Conservation (phyloP, 2,329 filamentous ascomycete species). For the Tolypocladium pustulatum region DNA sequence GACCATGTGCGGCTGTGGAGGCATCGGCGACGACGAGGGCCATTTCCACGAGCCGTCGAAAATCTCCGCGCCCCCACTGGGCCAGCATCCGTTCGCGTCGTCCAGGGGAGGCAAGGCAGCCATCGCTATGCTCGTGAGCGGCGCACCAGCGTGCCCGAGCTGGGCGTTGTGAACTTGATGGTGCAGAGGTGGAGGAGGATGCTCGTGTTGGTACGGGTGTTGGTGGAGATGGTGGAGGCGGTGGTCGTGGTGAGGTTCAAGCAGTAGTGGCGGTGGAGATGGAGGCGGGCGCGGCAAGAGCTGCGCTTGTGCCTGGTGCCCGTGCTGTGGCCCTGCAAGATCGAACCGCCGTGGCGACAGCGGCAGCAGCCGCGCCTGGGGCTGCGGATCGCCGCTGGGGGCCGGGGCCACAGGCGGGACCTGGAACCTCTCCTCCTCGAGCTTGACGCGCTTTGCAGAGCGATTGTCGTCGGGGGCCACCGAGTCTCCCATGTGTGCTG, state of each 20-base stretch:
- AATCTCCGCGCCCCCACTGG: background rate
- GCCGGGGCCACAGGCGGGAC: background rate
- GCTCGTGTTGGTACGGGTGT: background rate
- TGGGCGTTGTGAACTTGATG: background rate
- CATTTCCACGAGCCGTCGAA: constrained; percentile 5
- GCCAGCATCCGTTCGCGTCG: background rate
- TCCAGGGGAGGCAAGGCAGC: background rate
- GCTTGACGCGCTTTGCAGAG: constrained; percentile 13
- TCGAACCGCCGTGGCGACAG: background rate
- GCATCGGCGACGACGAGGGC: constrained; percentile 1
- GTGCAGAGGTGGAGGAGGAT: background rate
- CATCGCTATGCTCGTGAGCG: background rate
- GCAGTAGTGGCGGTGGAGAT: background rate
- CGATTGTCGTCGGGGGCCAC: constrained; percentile 6
- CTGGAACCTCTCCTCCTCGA: constrained; percentile 1
- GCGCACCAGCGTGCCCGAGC: background rate
- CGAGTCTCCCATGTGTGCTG: constrained; percentile 8
- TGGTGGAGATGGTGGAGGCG: background rate
- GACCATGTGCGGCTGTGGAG: constrained; percentile 1
- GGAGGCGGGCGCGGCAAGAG: background rate
- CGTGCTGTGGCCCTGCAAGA: background rate
- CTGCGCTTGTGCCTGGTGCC: background rate
- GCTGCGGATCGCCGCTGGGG: background rate
- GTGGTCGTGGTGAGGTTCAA: background rate
- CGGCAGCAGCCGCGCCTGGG: background rate